Base-by-base conservation (phyloP, 148 eudicot species). In the Rhododendron ferrugineum region DNA sequence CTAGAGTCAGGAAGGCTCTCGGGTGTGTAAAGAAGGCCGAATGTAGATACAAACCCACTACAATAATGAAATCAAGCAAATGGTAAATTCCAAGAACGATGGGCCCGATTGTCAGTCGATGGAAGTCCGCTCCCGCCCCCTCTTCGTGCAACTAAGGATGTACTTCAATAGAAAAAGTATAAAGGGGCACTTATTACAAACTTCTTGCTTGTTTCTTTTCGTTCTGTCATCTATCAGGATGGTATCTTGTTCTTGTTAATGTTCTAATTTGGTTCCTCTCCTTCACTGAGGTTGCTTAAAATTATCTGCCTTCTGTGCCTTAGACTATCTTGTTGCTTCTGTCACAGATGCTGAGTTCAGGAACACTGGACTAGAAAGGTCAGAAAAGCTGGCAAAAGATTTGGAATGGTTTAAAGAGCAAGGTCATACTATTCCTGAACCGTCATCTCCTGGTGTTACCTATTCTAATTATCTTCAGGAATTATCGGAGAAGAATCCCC, bases 341-440 rank as follows among this genome's bases (percentile, higher is more conserved):
- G 26, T 78, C n/a, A 90, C 89, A 96, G 99, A 97, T 92, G 98
- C 94, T 3, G 98, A 94, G 84, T 97, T 97, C 87, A 93, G 88
- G 86, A 90, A 93, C 89, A 97, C 98, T 0, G 99, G 99, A 83
- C 82, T 96, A 74, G 99, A 96, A 91, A 90, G 99, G 86, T 91
- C 99, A 66, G 90, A 87, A 85, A 83, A 84, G 49, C 90, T 96
- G 85, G 91, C 89, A 23, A 94, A 89, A 78, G 99, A 96, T 87
- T 88, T 97, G 88, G 94, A 97, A 82, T 97, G 99, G 99, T 97
- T 97, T 86, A 97, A 90, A 86, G 90, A 92, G 88, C 95, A 97
- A 90, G 99, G 99, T 47, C 73, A 97, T 85, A 32, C 89, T 18
- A 94, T 95, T 81, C 99, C 99, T 70, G 96, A 94, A 77, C 98